Base-by-base conservation (phyloP, 768 basidiomycete species). In the Kwoniella pini region DNA sequence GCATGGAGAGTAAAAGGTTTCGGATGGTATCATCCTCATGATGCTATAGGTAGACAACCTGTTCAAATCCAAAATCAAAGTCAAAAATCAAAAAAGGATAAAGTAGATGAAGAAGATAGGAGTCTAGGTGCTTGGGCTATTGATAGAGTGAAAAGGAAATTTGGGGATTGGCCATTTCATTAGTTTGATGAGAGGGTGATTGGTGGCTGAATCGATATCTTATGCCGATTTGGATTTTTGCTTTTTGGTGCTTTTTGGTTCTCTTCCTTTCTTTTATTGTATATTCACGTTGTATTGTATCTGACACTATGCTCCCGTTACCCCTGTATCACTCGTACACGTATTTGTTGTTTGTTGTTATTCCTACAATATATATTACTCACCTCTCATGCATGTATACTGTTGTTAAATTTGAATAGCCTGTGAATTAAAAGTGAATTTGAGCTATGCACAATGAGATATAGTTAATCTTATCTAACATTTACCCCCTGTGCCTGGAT, bases 401-500 rank as follows among this genome's bases (percentile, higher is more conserved):
- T 27, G 12, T 22, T 21, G 5, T 9, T 48, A 4, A 5, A 24
- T 30, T 22, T 33, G 30, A 28, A 50, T 28, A 50, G n/a, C 26
- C 31, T 30, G 17, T 50, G 49, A 50, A 27, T 17, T 13, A 27
- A 50, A 28, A 28, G n/a, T n/a, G n/a, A 15, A 15, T 36, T 7
- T 36, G 33, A 36, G 33, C 7, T 36, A 38, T 52, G 11, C 13
- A 31, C n/a, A 21, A 19, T 6, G 1, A 9, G 5, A 13, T 42
- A 17, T 4, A 28, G 27, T 28, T 33, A 44, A 42, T 31, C 38
- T 55, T 55, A 55, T 55, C 54, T 55, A 7, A 58, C 57, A 58
- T 58, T 58, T 58, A n/a, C 21, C 57, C 57, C 57, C 57, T 58
- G 57, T 54, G 39, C 53, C 53, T 42, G 39, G 43, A 38, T n/a